phyloP scores from a whole-genome alignment of 1,284 basidiomycete species.

The Moesziomyces parantarcticus region DNA sequence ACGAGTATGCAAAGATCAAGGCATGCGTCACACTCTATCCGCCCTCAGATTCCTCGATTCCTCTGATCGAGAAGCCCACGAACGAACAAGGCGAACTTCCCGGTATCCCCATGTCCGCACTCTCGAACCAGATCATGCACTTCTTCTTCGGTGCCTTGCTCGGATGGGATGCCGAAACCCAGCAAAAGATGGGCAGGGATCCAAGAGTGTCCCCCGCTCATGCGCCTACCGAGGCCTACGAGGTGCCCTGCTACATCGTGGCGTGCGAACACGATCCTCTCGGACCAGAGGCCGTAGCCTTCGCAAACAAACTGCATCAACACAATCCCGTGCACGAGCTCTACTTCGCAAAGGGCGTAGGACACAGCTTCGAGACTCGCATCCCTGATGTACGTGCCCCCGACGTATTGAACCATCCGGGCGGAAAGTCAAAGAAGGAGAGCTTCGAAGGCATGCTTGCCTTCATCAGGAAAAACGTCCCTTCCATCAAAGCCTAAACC shows the following conservation, averaged over 20 bases:
- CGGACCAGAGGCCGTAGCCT: constrained; percentile 17
- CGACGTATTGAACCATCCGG: constrained; percentile 9
- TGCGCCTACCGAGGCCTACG: constrained; percentile 11
- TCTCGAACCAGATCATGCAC: constrained; percentile 25
- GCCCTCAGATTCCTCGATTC: constrained; percentile 25
- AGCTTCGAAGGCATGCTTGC: constrained; percentile 21
- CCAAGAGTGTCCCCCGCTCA: constrained; percentile 28
- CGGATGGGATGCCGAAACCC: constrained; percentile 10
- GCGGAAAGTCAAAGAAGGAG: constrained; percentile 32
- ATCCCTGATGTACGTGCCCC: constrained; percentile 25
- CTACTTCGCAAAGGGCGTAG: constrained; percentile 36
- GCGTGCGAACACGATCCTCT: constrained; percentile 47
- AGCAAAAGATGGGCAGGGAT: constrained; percentile 14
- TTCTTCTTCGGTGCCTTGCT: constrained; percentile 43
- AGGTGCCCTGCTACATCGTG: constrained; percentile 34
- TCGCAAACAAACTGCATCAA: constrained; percentile 12
- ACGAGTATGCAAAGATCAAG: constrained; percentile 32
- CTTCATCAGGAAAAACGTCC: constrained; percentile 23
- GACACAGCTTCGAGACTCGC: constrained; percentile 36
- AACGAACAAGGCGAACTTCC: constrained; percentile 25
- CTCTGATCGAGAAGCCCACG: constrained; percentile 21
- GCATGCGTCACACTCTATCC: constrained; percentile 39
- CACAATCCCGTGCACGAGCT: constrained; percentile 11
- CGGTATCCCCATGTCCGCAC: constrained; percentile 30
- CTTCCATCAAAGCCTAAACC: background rate